Conservation (phyloP, 352 stramenopile genomes). For the Phytophthora ramorum region DNA sequence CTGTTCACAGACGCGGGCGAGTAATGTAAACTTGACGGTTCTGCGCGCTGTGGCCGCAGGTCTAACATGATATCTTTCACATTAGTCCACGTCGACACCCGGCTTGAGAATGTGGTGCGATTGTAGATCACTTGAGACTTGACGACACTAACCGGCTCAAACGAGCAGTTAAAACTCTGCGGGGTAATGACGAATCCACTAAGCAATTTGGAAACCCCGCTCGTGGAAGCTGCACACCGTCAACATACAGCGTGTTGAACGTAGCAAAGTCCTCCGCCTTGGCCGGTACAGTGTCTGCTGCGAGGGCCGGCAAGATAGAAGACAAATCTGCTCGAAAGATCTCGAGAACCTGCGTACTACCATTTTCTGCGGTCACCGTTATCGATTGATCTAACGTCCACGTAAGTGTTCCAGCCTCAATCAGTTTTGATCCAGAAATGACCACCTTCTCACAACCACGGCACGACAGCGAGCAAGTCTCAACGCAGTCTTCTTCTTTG, state of each 20-base stretch:
- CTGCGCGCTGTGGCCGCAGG: conserved; percentile 34
- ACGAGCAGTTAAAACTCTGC: conserved; percentile 50
- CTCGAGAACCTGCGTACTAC: conserved; percentile 27
- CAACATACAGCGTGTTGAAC: conserved; percentile 61
- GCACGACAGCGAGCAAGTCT: conserved; percentile 63
- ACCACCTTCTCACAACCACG: conserved; percentile 70
- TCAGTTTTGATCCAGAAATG: conserved; percentile 53
- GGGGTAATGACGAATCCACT: conserved; percentile 25
- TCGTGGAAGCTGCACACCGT: conserved; percentile 52
- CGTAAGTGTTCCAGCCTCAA: conserved; percentile 39
- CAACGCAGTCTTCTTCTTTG: conserved; percentile 79
- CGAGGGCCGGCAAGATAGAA: conserved; percentile 41
- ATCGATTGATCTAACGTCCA: conserved; percentile 58
- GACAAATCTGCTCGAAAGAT: conserved; percentile 63
- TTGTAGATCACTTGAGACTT: conserved; percentile 42
- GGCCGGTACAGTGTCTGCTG: conserved; percentile 19
- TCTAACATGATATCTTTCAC: conserved; percentile 36
- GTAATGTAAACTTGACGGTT: conserved; percentile 52
- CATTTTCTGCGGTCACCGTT: conserved; percentile 5
- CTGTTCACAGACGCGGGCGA: conserved; percentile 40
- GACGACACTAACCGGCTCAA: conserved; percentile 24
- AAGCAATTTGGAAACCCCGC: conserved; percentile 67
- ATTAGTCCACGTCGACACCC: conserved; percentile 48
- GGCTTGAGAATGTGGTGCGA: conserved; percentile 48
- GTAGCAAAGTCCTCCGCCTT: conserved; percentile 41